Evolutionary conservation across 805 yeast species (phyloP), one percentile per base, ranked within the genome.

Genomic region (Suhomyces sp.): DNA sequence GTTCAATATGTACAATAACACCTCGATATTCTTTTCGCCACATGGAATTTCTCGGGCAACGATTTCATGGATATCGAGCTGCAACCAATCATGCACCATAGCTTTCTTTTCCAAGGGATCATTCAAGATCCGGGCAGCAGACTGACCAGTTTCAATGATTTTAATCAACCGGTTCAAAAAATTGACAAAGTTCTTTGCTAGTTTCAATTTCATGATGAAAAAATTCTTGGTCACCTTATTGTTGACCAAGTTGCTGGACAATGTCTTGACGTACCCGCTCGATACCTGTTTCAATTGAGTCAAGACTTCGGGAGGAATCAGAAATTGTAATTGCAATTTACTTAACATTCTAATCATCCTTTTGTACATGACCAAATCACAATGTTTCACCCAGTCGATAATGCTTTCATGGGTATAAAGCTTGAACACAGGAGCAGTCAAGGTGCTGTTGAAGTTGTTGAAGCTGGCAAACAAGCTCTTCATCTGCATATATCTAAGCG

Each of bases 401-500:
- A 83, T 60, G 6, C 69, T 66, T 12, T 79, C 79, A 9, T 79
- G 71, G 6, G 74, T 74, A 61, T 84, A 80, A 20, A 89, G 68
- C 57, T 80, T 80, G 61, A 78, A 80, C 40, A 84, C 86, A 3
- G 87, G 87, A 0, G 82, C 73, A 0, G 91, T 82, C 49, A 89
- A 73, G 1, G 82, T 74, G 13, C 75, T 67, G 51, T 72, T 79
- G 64, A 83, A 87, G 7, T 81, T 71, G 7, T 74, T 62, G 46
- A 87, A 66, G 24, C 79, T 67, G n/a, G 78, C 69, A 48, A 84
- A 77, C 31, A 90, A 67, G 59, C 81, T 81, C 53, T 81, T 82
- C 52, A 86, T 66, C 52, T 85, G 87, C 83, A 89, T 79, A 61
- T 75, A 84, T 55, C 92, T 74, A 51, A 89, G 68, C 46, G 82